These are phyloP conservation scores for Trametes cinnabarina DNA, from an alignment of 768 basidiomycete genomes.

Conservation along the genomic window DNA sequence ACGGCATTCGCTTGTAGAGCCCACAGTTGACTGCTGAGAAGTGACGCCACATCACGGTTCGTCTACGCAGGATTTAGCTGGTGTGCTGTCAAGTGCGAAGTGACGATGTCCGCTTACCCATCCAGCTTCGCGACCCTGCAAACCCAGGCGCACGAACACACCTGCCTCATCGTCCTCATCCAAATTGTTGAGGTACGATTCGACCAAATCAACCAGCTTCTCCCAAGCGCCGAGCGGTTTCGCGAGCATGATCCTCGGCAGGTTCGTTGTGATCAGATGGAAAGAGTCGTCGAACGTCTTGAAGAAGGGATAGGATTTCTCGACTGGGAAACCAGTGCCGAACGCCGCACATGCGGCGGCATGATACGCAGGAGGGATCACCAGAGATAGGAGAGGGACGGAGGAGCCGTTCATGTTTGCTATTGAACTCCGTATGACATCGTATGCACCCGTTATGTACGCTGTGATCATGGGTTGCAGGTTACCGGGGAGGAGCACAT, in stretches of 20 bases:
- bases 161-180: neutral
- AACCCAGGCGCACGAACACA: neutral
- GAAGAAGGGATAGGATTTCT: conserved; percentile 15
- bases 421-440: neutral
- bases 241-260: conserved; percentile 21
- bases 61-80: conserved; percentile 1
- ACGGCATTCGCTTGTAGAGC: conserved; percentile 26
- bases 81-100: neutral
- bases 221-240: conserved; percentile 15
- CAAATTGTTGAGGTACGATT: conserved; percentile 4
- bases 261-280: conserved; percentile 12
- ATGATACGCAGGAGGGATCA: conserved; percentile 17
- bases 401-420: conserved; percentile 5
- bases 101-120: conserved; percentile 7
- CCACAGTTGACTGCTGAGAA: conserved; percentile 22
- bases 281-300: conserved; percentile 23
- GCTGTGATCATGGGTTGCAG: conserved; percentile 9
- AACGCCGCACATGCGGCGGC: conserved; percentile 23
- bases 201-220: conserved; percentile 12
- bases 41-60: conserved; percentile 13
- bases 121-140: conserved; percentile 1
- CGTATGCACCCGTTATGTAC: conserved; percentile 9
- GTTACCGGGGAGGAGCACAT: conserved; percentile 13
- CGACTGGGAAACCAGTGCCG: conserved; percentile 21
- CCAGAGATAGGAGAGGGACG: conserved; percentile 11